Evolutionary conservation across 2,329 filamentous ascomycete species (phyloP).

Genomic region (Ustilaginoidea virens): DNA sequence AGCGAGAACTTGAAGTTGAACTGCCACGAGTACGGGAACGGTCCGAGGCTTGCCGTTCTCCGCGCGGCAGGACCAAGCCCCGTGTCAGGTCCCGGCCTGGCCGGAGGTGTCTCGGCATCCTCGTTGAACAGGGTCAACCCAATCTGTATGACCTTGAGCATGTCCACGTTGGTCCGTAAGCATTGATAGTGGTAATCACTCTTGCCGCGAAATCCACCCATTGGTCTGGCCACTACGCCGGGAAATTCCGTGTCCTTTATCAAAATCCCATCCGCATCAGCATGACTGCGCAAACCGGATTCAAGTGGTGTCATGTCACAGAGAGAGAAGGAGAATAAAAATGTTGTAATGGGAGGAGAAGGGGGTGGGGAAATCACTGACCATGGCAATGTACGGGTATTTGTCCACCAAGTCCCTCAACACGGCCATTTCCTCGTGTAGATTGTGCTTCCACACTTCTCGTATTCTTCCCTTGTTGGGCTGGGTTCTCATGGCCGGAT

Average conservation of each 20-base stretch:
- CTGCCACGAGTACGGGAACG: slow-evolving; percentile 85
- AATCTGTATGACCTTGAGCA: slow-evolving; percentile 94
- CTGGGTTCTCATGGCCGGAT: slow-evolving; percentile 25
- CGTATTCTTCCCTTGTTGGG: slow-evolving; percentile 73
- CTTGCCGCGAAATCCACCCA: slow-evolving; percentile 87
- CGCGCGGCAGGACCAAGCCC: slow-evolving; percentile 20
- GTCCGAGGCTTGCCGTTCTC: slow-evolving; percentile 25
- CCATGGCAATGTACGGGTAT: slow-evolving; percentile 96
- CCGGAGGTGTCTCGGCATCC: slow-evolving; percentile 72
- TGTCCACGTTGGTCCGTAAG: slow-evolving; percentile 88
- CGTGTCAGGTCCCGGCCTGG: slow-evolving; percentile 39
- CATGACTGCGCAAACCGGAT: background rate
- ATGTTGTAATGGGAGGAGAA: background rate
- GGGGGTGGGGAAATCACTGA: slow-evolving; percentile 27
- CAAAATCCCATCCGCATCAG: slow-evolving; percentile 5
- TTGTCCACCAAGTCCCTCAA: slow-evolving; percentile 73
- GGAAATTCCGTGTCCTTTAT: slow-evolving; percentile 89
- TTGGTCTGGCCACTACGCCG: slow-evolving; percentile 89
- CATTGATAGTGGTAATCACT: slow-evolving; percentile 99
- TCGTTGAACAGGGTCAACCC: slow-evolving; percentile 87
- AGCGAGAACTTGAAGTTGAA: slow-evolving; percentile 98
- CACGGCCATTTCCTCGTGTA: slow-evolving; percentile 79
- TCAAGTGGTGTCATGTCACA: too few species aligned
- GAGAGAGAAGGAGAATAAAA: too few species aligned
- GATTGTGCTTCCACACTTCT: slow-evolving; percentile 89